phyloP scores from a whole-genome alignment of 495 filamentous ascomycete genomes.

The Neurospora terricola region DNA sequence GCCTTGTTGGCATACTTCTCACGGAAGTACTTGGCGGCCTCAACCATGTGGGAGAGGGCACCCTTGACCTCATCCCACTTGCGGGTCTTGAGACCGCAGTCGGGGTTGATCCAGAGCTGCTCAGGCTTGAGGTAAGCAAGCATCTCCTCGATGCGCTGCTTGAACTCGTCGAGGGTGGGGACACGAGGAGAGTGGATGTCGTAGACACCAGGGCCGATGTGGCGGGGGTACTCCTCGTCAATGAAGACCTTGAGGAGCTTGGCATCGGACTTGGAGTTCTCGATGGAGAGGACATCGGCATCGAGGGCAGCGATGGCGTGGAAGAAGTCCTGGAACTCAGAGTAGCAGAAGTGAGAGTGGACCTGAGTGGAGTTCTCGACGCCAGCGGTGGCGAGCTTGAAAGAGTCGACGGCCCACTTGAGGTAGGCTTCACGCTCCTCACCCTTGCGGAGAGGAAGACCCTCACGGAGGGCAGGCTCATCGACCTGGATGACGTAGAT shows the following conservation, averaged over 20 bases:
- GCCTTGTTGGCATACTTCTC: conserved; percentile 59
- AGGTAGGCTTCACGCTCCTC: conserved; percentile 91
- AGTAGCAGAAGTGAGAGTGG: conserved; percentile 99
- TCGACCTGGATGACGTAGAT: conserved; percentile 98
- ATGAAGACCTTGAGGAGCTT: conserved; percentile 98
- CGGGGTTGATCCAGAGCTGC: conserved; percentile 97
- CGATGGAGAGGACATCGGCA: conserved; percentile 94
- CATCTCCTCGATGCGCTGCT: conserved; percentile 95
- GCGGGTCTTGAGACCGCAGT: conserved; percentile 97
- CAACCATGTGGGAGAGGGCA: conserved; percentile 85
- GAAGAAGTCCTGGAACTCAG: conserved; percentile 99
- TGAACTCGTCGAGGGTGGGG: conserved; percentile 91
- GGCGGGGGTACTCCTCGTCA: conserved; percentile 87
- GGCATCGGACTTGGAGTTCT: conserved; percentile 99
- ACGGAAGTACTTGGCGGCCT: conserved; percentile 93
- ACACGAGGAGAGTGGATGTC: conserved; percentile 99
- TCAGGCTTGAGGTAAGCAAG: conserved; percentile 84
- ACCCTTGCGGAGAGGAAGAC: conserved; percentile 89
- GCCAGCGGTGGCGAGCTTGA: conserved; percentile 86
- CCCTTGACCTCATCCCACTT: conserved; percentile 95
- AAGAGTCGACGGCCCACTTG: conserved; percentile 90
- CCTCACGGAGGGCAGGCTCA: conserved; percentile 97
- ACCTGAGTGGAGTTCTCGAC: conserved; percentile 93
- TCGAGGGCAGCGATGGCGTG: conserved; percentile 97
- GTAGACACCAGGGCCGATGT: conserved; percentile 98